These are phyloP conservation scores for Gastrolobium villosum DNA, from an alignment of 306 rosid genomes.

Conservation along the genomic window DNA sequence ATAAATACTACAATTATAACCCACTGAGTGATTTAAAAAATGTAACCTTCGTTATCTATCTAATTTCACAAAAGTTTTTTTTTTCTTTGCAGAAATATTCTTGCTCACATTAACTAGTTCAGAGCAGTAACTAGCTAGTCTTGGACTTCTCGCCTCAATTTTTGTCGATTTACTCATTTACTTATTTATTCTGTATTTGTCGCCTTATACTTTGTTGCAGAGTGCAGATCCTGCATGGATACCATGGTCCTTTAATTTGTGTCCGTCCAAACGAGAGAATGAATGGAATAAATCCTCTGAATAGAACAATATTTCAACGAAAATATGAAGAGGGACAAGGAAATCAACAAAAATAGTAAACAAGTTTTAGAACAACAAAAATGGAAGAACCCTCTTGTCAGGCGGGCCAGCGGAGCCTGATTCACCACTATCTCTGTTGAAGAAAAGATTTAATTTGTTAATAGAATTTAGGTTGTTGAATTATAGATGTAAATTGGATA, in stretches of 20 bases:
- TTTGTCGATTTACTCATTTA: background rate
- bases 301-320: background rate
- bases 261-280: constrained; percentile 10
- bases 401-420: no score
- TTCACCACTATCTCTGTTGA: no score
- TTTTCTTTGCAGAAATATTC: background rate
- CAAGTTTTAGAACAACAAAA: background rate
- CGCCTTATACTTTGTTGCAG: constrained; percentile 2
- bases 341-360: background rate
- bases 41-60: no score
- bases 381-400: background rate
- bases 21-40: no score
- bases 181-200: background rate
- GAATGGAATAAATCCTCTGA: constrained; percentile 5
- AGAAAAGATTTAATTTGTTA: no score
- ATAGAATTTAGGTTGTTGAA: no score
- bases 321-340: background rate
- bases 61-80: background rate
- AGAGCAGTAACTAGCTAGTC: background rate
- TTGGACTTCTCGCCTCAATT: background rate
- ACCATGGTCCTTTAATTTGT: constrained; percentile 1
- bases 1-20: no score
- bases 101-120: background rate
- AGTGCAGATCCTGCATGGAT: constrained; percentile 13
- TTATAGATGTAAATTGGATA: no score